A percentile compares a stretch with the other conserved stretches of the same genome.
Evolutionary conservation across 108 stramenopile genomes (phyloP).

Genomic region (Cyclotella atomus): DNA sequence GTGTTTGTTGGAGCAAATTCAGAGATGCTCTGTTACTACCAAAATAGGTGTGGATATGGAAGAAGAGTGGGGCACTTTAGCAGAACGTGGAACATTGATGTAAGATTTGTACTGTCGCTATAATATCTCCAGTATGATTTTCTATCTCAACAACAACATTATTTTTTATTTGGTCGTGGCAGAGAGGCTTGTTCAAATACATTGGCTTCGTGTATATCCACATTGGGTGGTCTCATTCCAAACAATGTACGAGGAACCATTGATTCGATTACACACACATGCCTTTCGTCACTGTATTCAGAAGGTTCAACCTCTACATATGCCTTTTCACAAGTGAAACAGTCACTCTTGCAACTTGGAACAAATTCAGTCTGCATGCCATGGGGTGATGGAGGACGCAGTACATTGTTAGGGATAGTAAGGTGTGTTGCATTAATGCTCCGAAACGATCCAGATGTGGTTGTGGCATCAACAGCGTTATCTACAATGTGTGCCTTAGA

Average conservation of each 20-base stretch:
- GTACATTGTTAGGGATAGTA: constrained; percentile 20
- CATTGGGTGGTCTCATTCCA: constrained; percentile 48
- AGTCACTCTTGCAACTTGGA: constrained; percentile 36
- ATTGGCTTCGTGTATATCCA: constrained; percentile 36
- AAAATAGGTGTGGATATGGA: neutral
- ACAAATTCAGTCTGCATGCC: constrained; percentile 39
- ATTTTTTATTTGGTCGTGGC: neutral
- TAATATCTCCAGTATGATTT: neutral
- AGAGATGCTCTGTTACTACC: neutral
- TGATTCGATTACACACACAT: constrained; percentile 40
- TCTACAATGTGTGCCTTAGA: constrained; percentile 43
- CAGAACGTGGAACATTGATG: constrained; percentile 29
- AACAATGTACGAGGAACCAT: constrained; percentile 41
- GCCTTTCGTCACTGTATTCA: constrained; percentile 29
- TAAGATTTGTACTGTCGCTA: constrained; percentile 15
- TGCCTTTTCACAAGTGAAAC: constrained; percentile 28
- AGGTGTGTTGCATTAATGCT: constrained; percentile 23
- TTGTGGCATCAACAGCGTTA: constrained; percentile 39
- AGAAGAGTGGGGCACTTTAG: constrained; percentile 45
- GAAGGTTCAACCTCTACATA: constrained; percentile 20
- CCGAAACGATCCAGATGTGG: constrained; percentile 26
- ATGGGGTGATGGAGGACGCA: constrained; percentile 50
- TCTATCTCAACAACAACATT: neutral
- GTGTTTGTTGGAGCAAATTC: constrained; percentile 47
- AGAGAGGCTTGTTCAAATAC: constrained; percentile 37